Percentiles rank a stretch among this genome's conserved stretches.
phyloP scores from a whole-genome alignment of 2,329 filamentous ascomycete genomes.

The Ophiognomonia clavigignenti-juglandacearum region DNA sequence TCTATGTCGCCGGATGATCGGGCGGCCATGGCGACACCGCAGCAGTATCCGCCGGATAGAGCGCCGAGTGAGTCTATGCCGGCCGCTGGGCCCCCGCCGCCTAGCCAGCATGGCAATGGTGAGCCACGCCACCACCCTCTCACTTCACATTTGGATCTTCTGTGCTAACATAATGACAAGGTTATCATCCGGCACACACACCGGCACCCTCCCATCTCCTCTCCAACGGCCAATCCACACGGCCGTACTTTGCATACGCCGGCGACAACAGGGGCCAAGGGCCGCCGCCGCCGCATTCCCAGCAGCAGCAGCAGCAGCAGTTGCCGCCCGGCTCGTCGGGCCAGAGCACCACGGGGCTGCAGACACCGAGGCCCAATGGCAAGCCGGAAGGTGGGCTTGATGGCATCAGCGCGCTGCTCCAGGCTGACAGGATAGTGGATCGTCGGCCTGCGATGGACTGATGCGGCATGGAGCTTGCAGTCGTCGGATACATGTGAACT shows the following conservation, averaged over 20 bases:
- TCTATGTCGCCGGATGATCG: conserved; percentile 17
- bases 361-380: conserved; percentile 14
- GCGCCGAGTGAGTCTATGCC: conserved; percentile 5
- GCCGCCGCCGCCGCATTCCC: too few relatives aligned
- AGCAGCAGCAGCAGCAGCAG: too few relatives aligned
- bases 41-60: conserved; percentile 2
- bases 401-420: conserved; percentile 54
- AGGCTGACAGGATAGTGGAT: conserved; percentile 56
- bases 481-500: too few relatives aligned
- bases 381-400: conserved; percentile 38
- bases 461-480: too few relatives aligned
- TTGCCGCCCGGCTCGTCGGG: too few relatives aligned
- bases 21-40: not conserved
- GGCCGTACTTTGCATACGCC: conserved; percentile 5
- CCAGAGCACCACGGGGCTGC: too few relatives aligned
- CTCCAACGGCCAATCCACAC: conserved; percentile 2
- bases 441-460: too few relatives aligned
- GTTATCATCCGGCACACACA: conserved; percentile 18
- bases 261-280: not conserved
- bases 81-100: conserved; percentile 9
- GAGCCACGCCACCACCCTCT: conserved; percentile 2
- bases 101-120: conserved; percentile 18
- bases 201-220: not conserved
- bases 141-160: too few relatives aligned
- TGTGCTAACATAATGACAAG: conserved; percentile 11